A percentile compares a stretch with the other conserved stretches of the same genome.
These are phyloP conservation scores for Tulasnella sp. DNA, from an alignment of 768 basidiomycete genomes.

Conservation along the genomic window DNA sequence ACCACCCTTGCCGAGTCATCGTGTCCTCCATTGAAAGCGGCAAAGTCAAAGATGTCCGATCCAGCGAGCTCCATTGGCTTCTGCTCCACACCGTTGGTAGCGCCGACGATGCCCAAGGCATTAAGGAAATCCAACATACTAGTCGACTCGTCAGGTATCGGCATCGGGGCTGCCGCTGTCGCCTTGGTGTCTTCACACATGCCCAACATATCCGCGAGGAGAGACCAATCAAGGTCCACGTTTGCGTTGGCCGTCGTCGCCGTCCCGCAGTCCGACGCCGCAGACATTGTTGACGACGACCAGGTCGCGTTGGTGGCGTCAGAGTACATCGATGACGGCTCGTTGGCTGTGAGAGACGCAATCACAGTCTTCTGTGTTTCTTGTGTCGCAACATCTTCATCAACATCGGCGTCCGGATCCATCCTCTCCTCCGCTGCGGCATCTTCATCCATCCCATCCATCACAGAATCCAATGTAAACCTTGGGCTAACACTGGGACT, in stretches of 20 bases:
- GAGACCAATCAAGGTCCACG: not conserved
- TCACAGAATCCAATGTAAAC: conserved; percentile 5
- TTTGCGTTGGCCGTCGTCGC: not conserved
- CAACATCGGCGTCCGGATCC: not conserved
- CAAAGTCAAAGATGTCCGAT: conserved; percentile 11
- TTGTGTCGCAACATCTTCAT: not conserved
- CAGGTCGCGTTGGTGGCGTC: not conserved
- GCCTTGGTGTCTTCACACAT: not conserved
- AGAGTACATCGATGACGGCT: not conserved
- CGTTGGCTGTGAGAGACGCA: not conserved
- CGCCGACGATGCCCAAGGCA: conserved; percentile 2
- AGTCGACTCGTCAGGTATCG: not conserved
- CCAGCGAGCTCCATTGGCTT: not conserved
- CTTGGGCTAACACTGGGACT: conserved; percentile 7
- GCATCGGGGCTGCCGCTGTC: not conserved
- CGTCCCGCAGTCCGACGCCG: not conserved
- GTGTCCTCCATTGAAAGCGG: not conserved
- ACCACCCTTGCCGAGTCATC: no score
- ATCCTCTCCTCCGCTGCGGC: not conserved
- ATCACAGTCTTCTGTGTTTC: not conserved
- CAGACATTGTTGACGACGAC: not conserved
- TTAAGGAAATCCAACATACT: not conserved
- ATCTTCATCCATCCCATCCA: conserved; percentile 9
- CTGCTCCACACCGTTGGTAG: not conserved
- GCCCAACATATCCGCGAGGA: not conserved